phyloP scores from a whole-genome alignment of 2,329 filamentous ascomycete genomes.

The Nigrospora sphaerica region DNA sequence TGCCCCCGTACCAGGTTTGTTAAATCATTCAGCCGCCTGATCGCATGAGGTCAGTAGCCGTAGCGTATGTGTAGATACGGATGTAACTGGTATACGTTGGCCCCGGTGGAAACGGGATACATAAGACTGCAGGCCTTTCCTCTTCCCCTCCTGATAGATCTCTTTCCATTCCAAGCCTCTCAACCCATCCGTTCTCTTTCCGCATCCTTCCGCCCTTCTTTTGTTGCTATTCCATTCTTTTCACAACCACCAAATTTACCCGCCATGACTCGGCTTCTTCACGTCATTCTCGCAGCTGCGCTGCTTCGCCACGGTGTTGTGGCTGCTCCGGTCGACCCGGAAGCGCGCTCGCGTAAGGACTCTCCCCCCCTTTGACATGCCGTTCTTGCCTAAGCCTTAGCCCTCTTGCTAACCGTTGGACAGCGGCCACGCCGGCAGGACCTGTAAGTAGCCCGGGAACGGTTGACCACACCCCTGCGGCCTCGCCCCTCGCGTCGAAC shows the following conservation, averaged over 20 bases:
- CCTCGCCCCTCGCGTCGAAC: too few relatives aligned
- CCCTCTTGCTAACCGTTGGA: too few relatives aligned
- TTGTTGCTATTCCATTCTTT: not conserved
- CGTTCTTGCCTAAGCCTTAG: too few relatives aligned
- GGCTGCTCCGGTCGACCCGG: not conserved
- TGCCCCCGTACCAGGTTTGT: too few relatives aligned
- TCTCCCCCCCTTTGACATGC: not conserved
- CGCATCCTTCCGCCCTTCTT: not conserved
- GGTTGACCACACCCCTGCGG: too few relatives aligned
- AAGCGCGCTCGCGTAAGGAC: not conserved
- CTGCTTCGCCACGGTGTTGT: not conserved
- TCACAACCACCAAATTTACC: not conserved
- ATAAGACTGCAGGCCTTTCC: not conserved
- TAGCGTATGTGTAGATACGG: too few relatives aligned
- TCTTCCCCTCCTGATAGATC: not conserved
- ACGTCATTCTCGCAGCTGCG: conserved; percentile 2
- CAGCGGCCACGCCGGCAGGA: too few relatives aligned
- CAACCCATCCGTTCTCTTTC: not conserved
- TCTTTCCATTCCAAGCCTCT: not conserved
- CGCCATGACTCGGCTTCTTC: conserved; percentile 3
- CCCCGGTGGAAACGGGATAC: not conserved
- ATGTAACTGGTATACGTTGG: too few relatives aligned
- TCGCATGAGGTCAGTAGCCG: too few relatives aligned
- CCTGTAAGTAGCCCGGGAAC: too few relatives aligned
- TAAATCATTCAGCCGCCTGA: too few relatives aligned